Percentiles rank a stretch among this genome's conserved stretches.
phyloP scores from a whole-genome alignment of 1,284 basidiomycete species.

The Puccinia coronata region DNA sequence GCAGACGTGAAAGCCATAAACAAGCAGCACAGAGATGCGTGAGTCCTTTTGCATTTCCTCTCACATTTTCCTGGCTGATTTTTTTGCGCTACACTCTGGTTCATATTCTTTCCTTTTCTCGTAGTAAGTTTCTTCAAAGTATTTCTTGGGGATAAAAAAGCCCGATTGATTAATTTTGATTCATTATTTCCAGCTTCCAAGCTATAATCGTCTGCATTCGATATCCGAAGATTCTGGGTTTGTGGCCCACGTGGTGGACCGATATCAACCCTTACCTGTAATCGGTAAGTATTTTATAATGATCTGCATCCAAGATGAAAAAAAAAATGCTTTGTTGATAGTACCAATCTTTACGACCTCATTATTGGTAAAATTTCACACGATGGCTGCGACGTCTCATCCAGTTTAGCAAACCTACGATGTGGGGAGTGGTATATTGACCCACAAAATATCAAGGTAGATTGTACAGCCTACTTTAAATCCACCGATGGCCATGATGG shows the following conservation, averaged over 20 bases:
- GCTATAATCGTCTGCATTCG: conserved; percentile 83
- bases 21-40: conserved; percentile 38
- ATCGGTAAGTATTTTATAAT: conserved; percentile 64
- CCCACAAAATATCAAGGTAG: conserved; percentile 60
- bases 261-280: conserved; percentile 68
- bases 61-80: not conserved
- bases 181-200: conserved; percentile 59
- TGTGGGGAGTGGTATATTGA: conserved; percentile 94
- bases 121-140: not conserved
- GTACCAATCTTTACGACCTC: not conserved
- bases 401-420: conserved; percentile 74
- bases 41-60: not conserved
- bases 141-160: not conserved
- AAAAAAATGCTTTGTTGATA: not conserved
- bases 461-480: conserved; percentile 80
- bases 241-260: conserved; percentile 65
- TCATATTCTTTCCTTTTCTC: not conserved
- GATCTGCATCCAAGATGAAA: not conserved
- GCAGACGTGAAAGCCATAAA: conserved; percentile 19
- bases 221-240: conserved; percentile 75
- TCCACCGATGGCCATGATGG: conserved; percentile 91
- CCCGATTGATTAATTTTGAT: not conserved
- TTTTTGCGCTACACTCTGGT: not conserved
- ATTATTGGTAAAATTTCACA: not conserved
- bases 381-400: conserved; percentile 41